Conservation (phyloP, 306 rosid genomes). For the Fragaria vesca region DNA sequence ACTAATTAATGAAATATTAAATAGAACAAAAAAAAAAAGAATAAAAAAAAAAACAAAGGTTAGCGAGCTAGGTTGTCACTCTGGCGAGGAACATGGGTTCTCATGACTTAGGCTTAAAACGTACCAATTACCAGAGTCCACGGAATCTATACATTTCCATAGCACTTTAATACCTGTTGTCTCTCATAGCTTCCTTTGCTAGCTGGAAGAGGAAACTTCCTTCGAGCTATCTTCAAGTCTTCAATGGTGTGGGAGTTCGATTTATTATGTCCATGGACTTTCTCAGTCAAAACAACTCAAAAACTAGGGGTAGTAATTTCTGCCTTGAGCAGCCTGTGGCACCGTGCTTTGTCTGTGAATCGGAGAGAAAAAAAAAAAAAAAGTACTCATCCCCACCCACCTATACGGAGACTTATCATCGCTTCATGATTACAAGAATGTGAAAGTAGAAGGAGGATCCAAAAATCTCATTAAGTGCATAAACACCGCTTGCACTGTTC, state of each 20-base stretch:
- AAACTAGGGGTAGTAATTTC: background rate
- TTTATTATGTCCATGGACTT: background rate
- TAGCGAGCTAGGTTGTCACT: conserved; percentile 7
- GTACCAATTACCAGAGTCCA: conserved; percentile 1
- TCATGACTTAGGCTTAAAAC: conserved; percentile 11
- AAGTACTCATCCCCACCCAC: too few relatives aligned
- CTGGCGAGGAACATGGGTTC: conserved; percentile 16
- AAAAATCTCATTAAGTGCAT: too few relatives aligned
- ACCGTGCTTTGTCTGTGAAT: too few relatives aligned
- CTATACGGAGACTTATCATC: too few relatives aligned
- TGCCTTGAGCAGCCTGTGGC: conserved; percentile 3
- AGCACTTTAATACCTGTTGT: background rate
- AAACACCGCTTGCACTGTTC: too few relatives aligned
- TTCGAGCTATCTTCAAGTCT: background rate
- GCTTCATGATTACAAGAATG: too few relatives aligned
- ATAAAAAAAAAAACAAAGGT: too few relatives aligned
- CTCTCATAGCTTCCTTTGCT: background rate
- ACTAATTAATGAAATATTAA: too few relatives aligned
- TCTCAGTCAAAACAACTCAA: background rate
- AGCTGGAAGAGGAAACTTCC: background rate
- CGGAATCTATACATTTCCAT: background rate
- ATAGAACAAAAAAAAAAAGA: too few relatives aligned
- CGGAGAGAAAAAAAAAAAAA: too few relatives aligned
- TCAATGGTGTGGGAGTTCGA: background rate
- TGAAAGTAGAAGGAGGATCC: too few relatives aligned